These are phyloP conservation scores for Sechiopsis laciniata DNA, from an alignment of 306 rosid species.

Conservation along the genomic window DNA sequence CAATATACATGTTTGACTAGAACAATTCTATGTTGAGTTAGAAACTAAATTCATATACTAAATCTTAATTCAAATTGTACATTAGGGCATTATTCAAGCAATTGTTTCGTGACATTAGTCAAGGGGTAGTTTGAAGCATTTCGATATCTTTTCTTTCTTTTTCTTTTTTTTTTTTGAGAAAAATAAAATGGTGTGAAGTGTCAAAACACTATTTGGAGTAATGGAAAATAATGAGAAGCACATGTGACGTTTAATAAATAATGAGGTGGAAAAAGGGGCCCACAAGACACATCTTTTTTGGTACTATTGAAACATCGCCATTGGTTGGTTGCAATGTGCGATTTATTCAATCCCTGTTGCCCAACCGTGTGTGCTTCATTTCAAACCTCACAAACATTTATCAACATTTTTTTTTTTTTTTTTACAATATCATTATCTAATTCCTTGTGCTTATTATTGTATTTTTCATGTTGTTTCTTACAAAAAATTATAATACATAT, in stretches of 20 bases:
- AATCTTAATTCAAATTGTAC: no score
- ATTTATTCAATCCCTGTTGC: background rate
- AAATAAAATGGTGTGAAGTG: background rate
- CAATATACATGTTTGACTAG: no score
- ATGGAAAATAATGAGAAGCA: slow-evolving; percentile 15
- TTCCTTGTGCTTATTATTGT: background rate
- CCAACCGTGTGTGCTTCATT: background rate
- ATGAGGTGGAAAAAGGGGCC: background rate
- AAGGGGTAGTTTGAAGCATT: no score
- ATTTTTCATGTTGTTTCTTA: no score
- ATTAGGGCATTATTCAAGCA: background rate
- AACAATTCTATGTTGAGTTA: no score
- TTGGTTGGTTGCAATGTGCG: slow-evolving; percentile 2
- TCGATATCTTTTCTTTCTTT: background rate
- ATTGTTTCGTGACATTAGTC: background rate
- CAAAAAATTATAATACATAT: no score
- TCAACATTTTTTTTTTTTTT: background rate
- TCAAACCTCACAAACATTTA: background rate
- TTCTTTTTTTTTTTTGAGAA: background rate
- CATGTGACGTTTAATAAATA: slow-evolving; percentile 13
- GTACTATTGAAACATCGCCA: background rate
- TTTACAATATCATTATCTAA: background rate
- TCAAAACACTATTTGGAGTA: slow-evolving; percentile 5
- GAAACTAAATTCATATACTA: no score
- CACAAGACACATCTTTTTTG: background rate